Base-by-base conservation (phyloP, 441 rosid species). In the Populus hybrid region DNA sequence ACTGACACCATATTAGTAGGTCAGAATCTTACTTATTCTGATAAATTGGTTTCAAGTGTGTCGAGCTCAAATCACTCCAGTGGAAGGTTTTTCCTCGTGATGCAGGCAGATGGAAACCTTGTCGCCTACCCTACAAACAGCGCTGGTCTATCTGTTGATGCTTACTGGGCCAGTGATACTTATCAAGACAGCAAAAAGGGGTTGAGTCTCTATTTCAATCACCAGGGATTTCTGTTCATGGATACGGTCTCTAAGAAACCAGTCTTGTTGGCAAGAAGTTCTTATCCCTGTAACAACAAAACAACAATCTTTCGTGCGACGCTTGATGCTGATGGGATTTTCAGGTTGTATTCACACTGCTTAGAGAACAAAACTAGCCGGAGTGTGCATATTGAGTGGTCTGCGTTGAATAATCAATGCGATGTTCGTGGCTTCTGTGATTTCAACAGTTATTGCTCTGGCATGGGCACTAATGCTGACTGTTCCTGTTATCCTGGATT, bases 1-100 rank as follows among this genome's bases (percentile, higher is more conserved):
- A 81, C 84, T 3, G 79, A 82, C 63, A 82, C 84, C 20, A 34
- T 82, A 59, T 73, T 82, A 73, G 84, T 69, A 64, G 84, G 82
- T 26, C 84, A 82, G 42, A 76, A 70, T 76, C 42, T 76, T 20
- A 8, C 54, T 16, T 1, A 0, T 11, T 16, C 23, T 6, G 0
- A 0, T 9, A 0, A 0, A 1, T 35, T 73, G 72, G 3, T 69
- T 68, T 73, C 84, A 30, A 69, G 80, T 26, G 35, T 30, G 54
- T 79, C 80, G 5, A 73, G 38, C 6, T 82, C 67, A 14, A 70
- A 82, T 38, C 73, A 50, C 35, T 76, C 78, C 4, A 76, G 57
- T 14, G 84, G 82, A 63, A 38, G 65, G 8, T 79, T 72, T 72
- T 1, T 4, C 3, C 78, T 85, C 4, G 4, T 0, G 1, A 77